Conservation (phyloP, 1,284 basidiomycete genomes). For the Phellopilus nigrolimitatus region DNA sequence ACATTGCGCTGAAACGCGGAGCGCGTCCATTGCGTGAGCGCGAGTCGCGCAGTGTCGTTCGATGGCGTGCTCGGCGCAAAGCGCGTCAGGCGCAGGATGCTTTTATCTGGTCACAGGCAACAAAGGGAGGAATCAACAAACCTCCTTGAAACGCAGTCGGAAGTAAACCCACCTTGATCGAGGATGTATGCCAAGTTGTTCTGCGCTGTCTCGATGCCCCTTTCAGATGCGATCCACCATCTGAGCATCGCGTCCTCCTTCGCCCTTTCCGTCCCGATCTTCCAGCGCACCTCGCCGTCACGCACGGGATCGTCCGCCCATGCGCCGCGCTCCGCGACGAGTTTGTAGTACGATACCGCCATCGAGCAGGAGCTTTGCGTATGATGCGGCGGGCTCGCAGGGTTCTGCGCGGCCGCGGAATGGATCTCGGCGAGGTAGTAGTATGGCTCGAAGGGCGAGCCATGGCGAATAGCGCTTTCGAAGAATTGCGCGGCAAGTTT, state of each 20-base stretch:
- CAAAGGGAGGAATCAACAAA: not conserved
- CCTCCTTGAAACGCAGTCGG: not conserved
- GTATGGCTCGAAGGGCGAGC: slow-evolving; percentile 89
- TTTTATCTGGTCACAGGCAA: slow-evolving; percentile 51
- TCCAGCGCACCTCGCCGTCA: slow-evolving; percentile 82
- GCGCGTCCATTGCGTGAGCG: slow-evolving; percentile 90
- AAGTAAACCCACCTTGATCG: slow-evolving; percentile 66
- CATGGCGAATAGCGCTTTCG: slow-evolving; percentile 77
- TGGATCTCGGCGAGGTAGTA: slow-evolving; percentile 87
- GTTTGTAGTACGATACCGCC: slow-evolving; percentile 86
- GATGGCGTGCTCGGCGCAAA: slow-evolving; percentile 66
- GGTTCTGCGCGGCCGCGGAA: slow-evolving; percentile 46
- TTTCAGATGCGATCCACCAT: slow-evolving; percentile 93
- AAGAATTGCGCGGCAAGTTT: slow-evolving; percentile 66
- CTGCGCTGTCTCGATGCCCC: slow-evolving; percentile 89
- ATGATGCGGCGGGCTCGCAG: slow-evolving; percentile 40
- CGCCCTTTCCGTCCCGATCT: slow-evolving; percentile 59
- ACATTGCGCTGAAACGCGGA: slow-evolving; percentile 92
- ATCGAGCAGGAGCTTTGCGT: slow-evolving; percentile 73
- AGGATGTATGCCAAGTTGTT: slow-evolving; percentile 94
- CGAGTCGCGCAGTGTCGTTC: slow-evolving; percentile 76
- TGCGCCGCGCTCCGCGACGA: slow-evolving; percentile 81
- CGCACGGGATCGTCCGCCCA: slow-evolving; percentile 85
- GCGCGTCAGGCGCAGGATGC: slow-evolving; percentile 61
- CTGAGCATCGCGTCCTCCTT: slow-evolving; percentile 78